Evolutionary conservation across 176 grass and related monocot species (phyloP).

Genomic region (Rhynchospora tenuis): DNA sequence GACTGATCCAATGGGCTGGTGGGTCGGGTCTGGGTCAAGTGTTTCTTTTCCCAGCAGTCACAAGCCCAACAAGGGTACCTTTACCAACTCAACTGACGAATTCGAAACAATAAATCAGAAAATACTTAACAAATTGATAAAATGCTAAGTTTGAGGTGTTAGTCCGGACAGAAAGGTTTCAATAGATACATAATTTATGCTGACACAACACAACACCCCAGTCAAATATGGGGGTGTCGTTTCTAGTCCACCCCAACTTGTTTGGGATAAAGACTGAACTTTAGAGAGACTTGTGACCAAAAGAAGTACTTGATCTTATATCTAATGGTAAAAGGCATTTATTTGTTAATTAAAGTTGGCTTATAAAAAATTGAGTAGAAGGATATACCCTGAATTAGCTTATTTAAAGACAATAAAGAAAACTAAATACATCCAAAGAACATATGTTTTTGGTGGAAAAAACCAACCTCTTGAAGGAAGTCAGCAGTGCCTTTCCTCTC

Average conservation of each 20-base stretch:
- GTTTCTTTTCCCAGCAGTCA: background rate
- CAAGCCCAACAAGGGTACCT: background rate
- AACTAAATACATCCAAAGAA: slow-evolving; percentile 10
- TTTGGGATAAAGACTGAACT: no score
- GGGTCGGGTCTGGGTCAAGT: background rate
- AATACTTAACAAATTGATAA: background rate
- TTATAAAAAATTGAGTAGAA: background rate
- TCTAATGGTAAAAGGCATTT: background rate
- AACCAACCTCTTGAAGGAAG: slow-evolving; percentile 92
- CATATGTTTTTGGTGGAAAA: background rate
- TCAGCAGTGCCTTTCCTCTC: slow-evolving; percentile 94
- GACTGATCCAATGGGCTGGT: background rate
- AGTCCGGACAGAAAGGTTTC: background rate
- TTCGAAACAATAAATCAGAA: background rate
- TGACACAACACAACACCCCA: background rate
- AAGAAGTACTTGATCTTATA: background rate
- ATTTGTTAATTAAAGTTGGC: background rate
- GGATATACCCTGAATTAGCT: background rate
- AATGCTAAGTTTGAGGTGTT: background rate
- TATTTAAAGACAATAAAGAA: background rate
- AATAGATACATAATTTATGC: background rate
- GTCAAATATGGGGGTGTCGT: no score
- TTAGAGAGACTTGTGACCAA: no score
- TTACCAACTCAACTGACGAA: background rate
- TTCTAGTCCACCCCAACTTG: no score